These are phyloP conservation scores for Aspergillus glaucus DNA, from an alignment of 2,329 filamentous ascomycete species.

Conservation along the genomic window DNA sequence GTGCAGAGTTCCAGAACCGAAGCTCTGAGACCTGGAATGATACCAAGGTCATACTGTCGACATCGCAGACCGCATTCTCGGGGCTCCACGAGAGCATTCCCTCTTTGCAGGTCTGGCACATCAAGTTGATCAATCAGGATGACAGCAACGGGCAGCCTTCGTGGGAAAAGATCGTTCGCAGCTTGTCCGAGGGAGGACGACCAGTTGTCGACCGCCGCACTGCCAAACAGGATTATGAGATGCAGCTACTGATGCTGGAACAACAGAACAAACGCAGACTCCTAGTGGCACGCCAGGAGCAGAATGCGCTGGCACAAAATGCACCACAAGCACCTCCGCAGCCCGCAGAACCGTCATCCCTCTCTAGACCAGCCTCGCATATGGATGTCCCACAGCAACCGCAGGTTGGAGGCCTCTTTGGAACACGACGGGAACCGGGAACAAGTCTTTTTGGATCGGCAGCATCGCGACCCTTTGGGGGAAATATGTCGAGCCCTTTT, in stretches of 20 bases:
- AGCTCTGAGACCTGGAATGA: constrained; percentile 60
- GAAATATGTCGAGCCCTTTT: too few relatives aligned
- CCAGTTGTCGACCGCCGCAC: background rate
- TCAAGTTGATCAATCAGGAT: constrained; percentile 39
- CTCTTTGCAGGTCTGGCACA: constrained; percentile 50
- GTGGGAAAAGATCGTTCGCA: constrained; percentile 13
- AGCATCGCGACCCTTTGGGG: too few relatives aligned
- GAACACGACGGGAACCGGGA: too few relatives aligned
- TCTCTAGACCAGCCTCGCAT: background rate
- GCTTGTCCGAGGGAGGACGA: constrained; percentile 5
- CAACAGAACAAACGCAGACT: constrained; percentile 1
- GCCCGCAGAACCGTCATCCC: background rate
- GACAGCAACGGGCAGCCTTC: constrained; percentile 9
- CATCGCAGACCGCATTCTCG: constrained; percentile 55
- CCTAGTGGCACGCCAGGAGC: background rate
- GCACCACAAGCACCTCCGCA: background rate
- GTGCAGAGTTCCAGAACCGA: constrained; percentile 56
- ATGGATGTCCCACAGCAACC: too few relatives aligned
- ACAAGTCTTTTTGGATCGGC: too few relatives aligned
- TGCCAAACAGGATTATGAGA: background rate
- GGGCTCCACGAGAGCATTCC: constrained; percentile 53
- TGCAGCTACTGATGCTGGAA: background rate
- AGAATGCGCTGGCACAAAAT: background rate
- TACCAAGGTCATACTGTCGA: constrained; percentile 56
- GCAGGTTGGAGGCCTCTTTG: too few relatives aligned